Evolutionary conservation across 345 rosid species (phyloP).

Genomic region (Gossypium stocksii): DNA sequence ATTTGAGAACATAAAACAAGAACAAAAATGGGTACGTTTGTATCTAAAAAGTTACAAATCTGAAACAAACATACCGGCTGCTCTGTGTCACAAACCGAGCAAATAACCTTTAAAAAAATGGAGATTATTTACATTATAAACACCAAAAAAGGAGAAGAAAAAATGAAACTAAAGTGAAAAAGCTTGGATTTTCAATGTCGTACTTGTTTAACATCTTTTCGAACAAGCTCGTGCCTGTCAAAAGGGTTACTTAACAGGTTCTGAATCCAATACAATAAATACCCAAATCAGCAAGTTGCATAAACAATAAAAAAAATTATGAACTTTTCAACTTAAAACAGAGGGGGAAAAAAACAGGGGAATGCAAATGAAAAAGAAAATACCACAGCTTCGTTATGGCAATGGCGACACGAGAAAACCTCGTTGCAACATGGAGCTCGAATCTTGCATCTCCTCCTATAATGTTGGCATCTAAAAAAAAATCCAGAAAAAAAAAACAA

Average conservation of each 20-base stretch:
- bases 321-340: not conserved
- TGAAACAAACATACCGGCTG: constrained; percentile 65
- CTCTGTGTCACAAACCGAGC: constrained; percentile 92
- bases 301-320: not conserved
- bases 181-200: constrained; percentile 5
- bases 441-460: constrained; percentile 86
- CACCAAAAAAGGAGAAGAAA: not conserved
- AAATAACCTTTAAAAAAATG: constrained; percentile 51
- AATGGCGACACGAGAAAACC: constrained; percentile 87
- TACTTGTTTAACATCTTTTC: constrained; percentile 80
- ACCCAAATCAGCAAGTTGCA: constrained; percentile 18
- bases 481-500: not conserved
- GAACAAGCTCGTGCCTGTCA: constrained; percentile 76
- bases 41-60: constrained; percentile 10
- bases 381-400: constrained; percentile 90
- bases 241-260: constrained; percentile 50
- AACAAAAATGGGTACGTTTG: not conserved
- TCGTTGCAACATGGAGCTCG: constrained; percentile 96
- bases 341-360: not conserved
- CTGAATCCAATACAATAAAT: constrained; percentile 30
- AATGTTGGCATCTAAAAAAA: constrained; percentile 71
- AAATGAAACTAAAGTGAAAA: not conserved
- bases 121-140: not conserved
- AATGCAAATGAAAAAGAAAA: not conserved
- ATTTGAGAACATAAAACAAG: not conserved